Evolutionary conservation across 1,139 yeast genomes (phyloP), one percentile per base, ranked within the genome.

Genomic region (Taiozyma sp.): DNA sequence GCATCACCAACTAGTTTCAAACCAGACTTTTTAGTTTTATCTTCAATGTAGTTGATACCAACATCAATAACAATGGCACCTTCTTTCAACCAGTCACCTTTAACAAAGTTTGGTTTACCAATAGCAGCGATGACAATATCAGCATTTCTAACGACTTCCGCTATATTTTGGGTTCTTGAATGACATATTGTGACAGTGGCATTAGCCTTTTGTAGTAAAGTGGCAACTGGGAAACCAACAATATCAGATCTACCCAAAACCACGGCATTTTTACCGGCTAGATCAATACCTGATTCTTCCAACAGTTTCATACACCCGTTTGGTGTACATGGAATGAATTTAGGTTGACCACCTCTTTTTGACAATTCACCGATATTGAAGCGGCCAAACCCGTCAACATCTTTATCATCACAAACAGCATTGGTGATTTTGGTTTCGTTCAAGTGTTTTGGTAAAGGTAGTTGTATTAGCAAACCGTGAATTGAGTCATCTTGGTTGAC

Each of bases 171-270:
- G 43, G 98, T 84, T 68, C 79, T 79, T 36, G 67, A 64, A 70
- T 93, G 99, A 63, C 84, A 74, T 66, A 77, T 58, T 1, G 76
- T 70, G 43, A 87, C 84, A 24, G 97, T 89, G 49, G 96, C 97
- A 47, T 93, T 87, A 54, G 92, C 92, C 68, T 91, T 85, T 63
- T 85, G 84, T 66, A 93, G 78, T 65, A 93, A 76, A 57, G 84
- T 83, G 44, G 97, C 87, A 52, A 92, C 87, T 46, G 99, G 99
- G 56, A 86, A 81, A 48, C 99, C 99, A 41, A 93, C 99, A 62
- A 93, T 93, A 65, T 93, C 98, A 43, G 96, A 87, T 71, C 99
- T 82, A 52, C 99, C 99, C 55, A 93, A 76, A 36, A 93, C 98
- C 46, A 92, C 97, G n/a, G 96, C 97, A 59, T 80, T 78, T 59